Base-by-base conservation (phyloP, 2,329 filamentous ascomycete genomes). In the Diaporthe nobilis region DNA sequence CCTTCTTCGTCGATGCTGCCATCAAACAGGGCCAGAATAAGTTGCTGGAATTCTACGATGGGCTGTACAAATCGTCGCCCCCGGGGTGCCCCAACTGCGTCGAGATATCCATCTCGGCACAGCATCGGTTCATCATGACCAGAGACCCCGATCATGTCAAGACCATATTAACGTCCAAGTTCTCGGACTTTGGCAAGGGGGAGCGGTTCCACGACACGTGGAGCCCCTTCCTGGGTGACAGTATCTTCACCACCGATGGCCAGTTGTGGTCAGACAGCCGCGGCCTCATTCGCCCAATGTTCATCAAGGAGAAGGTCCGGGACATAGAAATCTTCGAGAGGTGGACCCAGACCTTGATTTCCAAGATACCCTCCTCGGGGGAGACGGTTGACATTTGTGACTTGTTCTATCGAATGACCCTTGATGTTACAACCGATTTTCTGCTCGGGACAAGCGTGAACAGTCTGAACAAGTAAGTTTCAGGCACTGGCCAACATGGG, bases 361-460 rank as follows among this genome's bases (percentile, higher is more conserved):
- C 86, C n/a, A 87, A 88, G 31, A 87, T 95, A 12, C 91, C 91
- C 0, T 81, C 81, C 0, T 84, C 90, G 75, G 87, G 92, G 63
- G 82, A 85, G 2, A 87, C 86, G 0, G 87, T 94, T 13, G 90
- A 94, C 78, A 84, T 94, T 39, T 90, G 91, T 79, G 87, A 89
- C 15, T 82, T 93, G 12, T 92, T 94, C 80, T 93, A 93, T 80
- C 87, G 88, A 72, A 87, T 93, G 80, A 93, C 92, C 0, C 86
- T 94, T 25, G 92, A 94, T 77, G 90, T 91, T 0, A 91, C 92
- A 0, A 94, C 92, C 0, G 91, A 92, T 61, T 93, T 94, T 78
- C 83, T 94, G 6, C 92, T 94, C 63, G 92, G 93, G 9, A 85
- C 90, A 63, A 90, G 87, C 70, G 87, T 88, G 4, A 83, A 87